phyloP scores from a whole-genome alignment of 345 rosid species.

The Gossypioides kirkii region DNA sequence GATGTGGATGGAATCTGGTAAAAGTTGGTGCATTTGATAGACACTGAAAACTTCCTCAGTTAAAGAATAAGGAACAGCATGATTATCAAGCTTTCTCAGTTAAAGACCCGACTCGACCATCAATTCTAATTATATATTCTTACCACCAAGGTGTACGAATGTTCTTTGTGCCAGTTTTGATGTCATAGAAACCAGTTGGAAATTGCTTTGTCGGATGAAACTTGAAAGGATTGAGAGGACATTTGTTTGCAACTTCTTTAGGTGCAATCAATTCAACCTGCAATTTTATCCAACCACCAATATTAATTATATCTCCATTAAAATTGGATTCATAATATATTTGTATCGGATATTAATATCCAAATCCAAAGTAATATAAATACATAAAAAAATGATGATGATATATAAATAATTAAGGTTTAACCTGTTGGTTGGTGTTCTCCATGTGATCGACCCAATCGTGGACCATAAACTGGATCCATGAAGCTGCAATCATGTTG shows the following conservation, averaged over 20 bases:
- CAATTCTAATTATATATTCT: not conserved
- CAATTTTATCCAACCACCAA: not conserved
- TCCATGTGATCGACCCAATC: slow-evolving; percentile 64
- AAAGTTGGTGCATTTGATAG: slow-evolving; percentile 49
- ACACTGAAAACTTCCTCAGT: slow-evolving; percentile 59
- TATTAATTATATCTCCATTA: not conserved
- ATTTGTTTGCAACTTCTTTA: slow-evolving; percentile 33
- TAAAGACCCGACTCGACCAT: no score
- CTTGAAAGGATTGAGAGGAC: slow-evolving; percentile 48
- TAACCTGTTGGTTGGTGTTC: slow-evolving; percentile 42
- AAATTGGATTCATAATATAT: no score
- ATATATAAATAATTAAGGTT: not conserved
- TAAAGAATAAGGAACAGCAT: slow-evolving; percentile 53
- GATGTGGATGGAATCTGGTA: slow-evolving; percentile 38
- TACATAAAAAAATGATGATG: no score
- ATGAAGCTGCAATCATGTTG: slow-evolving; percentile 55
- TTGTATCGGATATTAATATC: not conserved
- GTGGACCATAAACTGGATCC: slow-evolving; percentile 69
- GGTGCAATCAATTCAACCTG: slow-evolving; percentile 56
- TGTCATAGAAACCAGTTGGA: slow-evolving; percentile 39
- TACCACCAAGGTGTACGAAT: slow-evolving; percentile 61
- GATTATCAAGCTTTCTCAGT: no score
- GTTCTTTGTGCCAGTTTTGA: slow-evolving; percentile 38
- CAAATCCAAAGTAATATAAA: not conserved
- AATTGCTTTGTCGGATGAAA: slow-evolving; percentile 48